Percentiles rank a stretch among this genome's conserved stretches.
phyloP scores from a whole-genome alignment of 495 filamentous ascomycete genomes.

The Penicillium roqueforti region DNA sequence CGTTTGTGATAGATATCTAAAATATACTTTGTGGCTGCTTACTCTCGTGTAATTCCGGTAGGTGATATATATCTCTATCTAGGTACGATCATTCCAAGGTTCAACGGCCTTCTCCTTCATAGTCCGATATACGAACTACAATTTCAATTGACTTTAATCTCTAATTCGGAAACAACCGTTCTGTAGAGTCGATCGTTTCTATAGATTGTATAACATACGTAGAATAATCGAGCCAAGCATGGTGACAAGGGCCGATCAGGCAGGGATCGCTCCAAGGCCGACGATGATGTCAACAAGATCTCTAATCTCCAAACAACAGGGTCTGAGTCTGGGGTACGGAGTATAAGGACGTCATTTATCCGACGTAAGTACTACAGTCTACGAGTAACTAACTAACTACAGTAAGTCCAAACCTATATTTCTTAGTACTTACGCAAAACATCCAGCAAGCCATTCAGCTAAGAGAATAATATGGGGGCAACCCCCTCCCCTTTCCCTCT shows the following conservation, averaged over 20 bases:
- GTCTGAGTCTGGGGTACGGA: slow-evolving; percentile 15
- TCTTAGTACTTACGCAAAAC: background rate
- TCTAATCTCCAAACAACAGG: slow-evolving; percentile 9
- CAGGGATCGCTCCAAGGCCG: slow-evolving; percentile 25
- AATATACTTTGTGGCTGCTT: background rate
- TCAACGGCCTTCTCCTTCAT: no score
- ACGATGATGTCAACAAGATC: slow-evolving; percentile 27
- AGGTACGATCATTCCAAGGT: no score
- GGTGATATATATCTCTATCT: background rate
- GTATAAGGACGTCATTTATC: background rate
- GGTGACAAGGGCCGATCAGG: slow-evolving; percentile 22
- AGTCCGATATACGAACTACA: no score
- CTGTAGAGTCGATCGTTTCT: slow-evolving; percentile 10
- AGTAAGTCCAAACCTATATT: no score
- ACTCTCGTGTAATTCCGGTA: background rate
- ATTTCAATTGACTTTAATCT: background rate
- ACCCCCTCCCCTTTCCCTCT: slow-evolving; percentile 2
- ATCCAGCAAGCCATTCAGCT: background rate
- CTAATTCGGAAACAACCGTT: background rate
- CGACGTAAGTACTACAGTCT: no score
- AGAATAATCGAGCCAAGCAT: slow-evolving; percentile 24
- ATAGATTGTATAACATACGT: background rate
- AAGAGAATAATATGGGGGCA: background rate
- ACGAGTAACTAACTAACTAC: no score
- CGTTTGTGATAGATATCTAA: background rate